Percentiles rank a stretch among this genome's conserved stretches.
These are phyloP conservation scores for Zygosaccharomyces pseudobailii DNA, from an alignment of 1,139 yeast genomes.

Conservation along the genomic window DNA sequence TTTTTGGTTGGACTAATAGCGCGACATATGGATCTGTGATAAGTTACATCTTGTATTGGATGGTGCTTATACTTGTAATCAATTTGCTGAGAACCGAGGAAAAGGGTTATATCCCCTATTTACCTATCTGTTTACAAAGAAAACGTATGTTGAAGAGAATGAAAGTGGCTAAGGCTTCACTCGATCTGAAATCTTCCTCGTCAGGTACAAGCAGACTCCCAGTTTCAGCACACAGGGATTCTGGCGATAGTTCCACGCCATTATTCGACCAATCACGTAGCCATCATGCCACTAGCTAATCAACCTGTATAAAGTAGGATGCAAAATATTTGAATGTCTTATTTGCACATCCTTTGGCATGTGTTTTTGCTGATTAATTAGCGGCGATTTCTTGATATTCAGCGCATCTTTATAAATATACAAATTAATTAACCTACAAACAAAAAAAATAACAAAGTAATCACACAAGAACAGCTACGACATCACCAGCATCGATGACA, in stretches of 20 bases:
- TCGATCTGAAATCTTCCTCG: constrained; percentile 17
- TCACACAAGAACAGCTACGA: constrained; percentile 64
- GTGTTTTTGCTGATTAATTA: too few species aligned
- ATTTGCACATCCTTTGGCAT: too few species aligned
- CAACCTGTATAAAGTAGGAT: neutral
- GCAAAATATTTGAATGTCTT: neutral
- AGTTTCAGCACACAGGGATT: constrained; percentile 17
- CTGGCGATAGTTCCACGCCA: constrained; percentile 31
- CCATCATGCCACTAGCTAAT: neutral
- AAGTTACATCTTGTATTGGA: constrained; percentile 75
- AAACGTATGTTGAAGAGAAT: constrained; percentile 50
- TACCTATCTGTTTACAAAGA: constrained; percentile 60
- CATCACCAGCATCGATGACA: constrained; percentile 93
- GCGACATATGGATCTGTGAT: constrained; percentile 92
- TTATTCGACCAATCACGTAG: constrained; percentile 12
- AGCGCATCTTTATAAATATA: neutral
- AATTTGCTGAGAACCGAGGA: constrained; percentile 54
- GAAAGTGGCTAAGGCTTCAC: constrained; percentile 26
- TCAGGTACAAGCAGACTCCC: constrained; percentile 5
- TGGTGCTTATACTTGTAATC: constrained; percentile 51
- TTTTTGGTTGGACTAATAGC: constrained; percentile 92
- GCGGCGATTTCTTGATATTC: too few species aligned
- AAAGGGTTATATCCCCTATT: constrained; percentile 54
- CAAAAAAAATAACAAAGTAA: neutral
- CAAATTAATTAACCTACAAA: neutral